A percentile compares a stretch with the other conserved stretches of the same genome.
phyloP scores from a whole-genome alignment of 768 basidiomycete species.

The Gloeophyllum trabeum region DNA sequence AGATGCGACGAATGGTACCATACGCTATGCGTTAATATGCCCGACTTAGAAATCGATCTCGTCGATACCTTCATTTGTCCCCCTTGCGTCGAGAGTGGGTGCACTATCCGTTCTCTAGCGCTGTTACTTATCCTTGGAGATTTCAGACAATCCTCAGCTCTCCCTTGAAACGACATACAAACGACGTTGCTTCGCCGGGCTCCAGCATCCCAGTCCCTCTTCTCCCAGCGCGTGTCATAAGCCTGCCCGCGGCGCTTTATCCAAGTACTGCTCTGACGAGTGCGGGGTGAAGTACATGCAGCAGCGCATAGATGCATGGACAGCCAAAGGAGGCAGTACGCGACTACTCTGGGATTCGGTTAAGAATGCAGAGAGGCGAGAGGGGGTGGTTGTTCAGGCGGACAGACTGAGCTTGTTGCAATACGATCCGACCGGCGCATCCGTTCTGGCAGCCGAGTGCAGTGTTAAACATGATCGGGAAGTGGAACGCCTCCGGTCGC shows the following conservation, averaged over 20 bases:
- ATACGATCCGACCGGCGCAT: background rate
- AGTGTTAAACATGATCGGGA: constrained; percentile 51
- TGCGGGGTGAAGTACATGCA: constrained; percentile 74
- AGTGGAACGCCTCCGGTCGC: constrained; percentile 36
- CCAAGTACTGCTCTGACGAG: constrained; percentile 87
- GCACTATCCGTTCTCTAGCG: too few relatives aligned
- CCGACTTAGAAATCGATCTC: constrained; percentile 72
- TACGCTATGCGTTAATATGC: constrained; percentile 72
- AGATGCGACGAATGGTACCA: constrained; percentile 97
- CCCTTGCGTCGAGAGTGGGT: constrained; percentile 63
- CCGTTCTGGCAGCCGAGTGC: constrained; percentile 9
- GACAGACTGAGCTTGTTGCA: constrained; percentile 7
- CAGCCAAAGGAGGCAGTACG: constrained; percentile 49
- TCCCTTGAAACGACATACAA: constrained; percentile 70
- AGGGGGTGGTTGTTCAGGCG: constrained; percentile 51
- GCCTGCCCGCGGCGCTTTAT: constrained; percentile 70
- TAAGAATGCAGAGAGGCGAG: constrained; percentile 54
- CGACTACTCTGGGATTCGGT: constrained; percentile 67
- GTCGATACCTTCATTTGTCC: constrained; percentile 93
- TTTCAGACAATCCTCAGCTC: constrained; percentile 45
- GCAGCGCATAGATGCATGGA: constrained; percentile 48
- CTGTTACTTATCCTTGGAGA: constrained; percentile 8
- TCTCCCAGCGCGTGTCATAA: constrained; percentile 67
- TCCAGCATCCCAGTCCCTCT: constrained; percentile 47
- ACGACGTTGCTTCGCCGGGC: constrained; percentile 61